Percentiles rank a stretch among this genome's conserved stretches.
These are phyloP conservation scores for Pinus taeda DNA, from an alignment of 75 land plant genomes.

Conservation along the genomic window DNA sequence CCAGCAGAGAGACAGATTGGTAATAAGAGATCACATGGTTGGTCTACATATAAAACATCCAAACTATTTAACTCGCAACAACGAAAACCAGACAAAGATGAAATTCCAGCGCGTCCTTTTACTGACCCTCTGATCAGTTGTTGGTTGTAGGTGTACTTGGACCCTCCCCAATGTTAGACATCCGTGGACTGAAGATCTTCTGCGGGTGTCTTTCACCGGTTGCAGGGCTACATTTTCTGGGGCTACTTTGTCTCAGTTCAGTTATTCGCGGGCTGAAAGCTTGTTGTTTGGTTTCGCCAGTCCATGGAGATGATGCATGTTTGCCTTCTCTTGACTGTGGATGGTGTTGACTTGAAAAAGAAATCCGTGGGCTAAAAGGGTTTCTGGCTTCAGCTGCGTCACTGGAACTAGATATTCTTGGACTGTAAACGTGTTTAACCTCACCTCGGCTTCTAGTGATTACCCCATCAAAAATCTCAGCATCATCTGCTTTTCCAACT, in stretches of 20 bases:
- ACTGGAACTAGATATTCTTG: slow-evolving; percentile 49
- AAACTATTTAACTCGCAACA: no score
- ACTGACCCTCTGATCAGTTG: no score
- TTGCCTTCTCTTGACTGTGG: neutral
- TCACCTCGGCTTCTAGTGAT: slow-evolving; percentile 81
- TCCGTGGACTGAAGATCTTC: no score
- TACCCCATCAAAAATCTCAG: slow-evolving; percentile 66
- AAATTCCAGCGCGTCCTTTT: no score
- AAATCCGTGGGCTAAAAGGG: slow-evolving; percentile 16
- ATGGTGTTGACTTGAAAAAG: neutral
- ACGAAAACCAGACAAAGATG: no score
- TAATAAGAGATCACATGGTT: no score
- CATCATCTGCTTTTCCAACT: slow-evolving; percentile 16
- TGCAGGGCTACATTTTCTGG: neutral
- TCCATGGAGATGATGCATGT: neutral
- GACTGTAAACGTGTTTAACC: slow-evolving; percentile 52
- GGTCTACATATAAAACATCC: no score
- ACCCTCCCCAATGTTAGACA: no score
- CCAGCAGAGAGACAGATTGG: no score
- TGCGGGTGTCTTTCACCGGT: no score
- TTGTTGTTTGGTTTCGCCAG: neutral
- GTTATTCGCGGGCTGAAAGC: neutral
- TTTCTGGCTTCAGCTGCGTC: slow-evolving; percentile 3
- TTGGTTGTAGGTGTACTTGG: no score
- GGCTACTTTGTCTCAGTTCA: neutral